These are phyloP conservation scores for Ceratocystis variospora DNA, from an alignment of 2,329 filamentous ascomycete genomes.

Conservation along the genomic window DNA sequence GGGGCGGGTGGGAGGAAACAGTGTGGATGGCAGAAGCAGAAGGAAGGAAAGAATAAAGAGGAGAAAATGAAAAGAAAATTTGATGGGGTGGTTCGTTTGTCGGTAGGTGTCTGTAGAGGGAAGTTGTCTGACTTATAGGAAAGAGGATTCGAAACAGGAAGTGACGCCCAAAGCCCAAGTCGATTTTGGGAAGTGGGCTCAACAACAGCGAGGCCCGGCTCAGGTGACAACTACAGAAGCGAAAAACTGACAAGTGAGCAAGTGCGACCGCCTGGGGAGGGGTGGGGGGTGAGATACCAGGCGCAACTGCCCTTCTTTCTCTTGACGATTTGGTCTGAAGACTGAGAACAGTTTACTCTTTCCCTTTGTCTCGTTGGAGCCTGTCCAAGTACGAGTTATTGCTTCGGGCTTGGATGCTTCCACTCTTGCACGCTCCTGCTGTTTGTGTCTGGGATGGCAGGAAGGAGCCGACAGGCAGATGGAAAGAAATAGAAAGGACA, in stretches of 20 bases:
- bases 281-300: not conserved
- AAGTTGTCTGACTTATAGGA: slow-evolving; percentile 5
- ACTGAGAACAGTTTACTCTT: not conserved
- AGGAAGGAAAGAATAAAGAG: not conserved
- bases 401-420: not conserved
- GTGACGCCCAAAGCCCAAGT: not conserved
- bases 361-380: not conserved
- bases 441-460: not conserved
- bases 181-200: not conserved
- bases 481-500: not conserved
- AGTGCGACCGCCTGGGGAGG: not conserved
- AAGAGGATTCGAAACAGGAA: slow-evolving; percentile 3
- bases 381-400: not conserved
- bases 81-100: not conserved
- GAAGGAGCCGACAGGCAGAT: not conserved
- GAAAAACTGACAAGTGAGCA: not conserved
- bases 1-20: not conserved
- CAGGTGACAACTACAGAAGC: not conserved
- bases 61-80: not conserved
- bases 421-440: not conserved
- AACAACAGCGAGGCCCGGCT: not conserved
- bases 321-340: not conserved
- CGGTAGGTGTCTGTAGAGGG: not conserved
- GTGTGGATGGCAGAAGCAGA: not conserved
- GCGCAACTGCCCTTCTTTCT: not conserved